Evolutionary conservation across 2,329 filamentous ascomycete genomes (phyloP), one percentile per base, ranked within the genome.

Genomic region (Aspergillus tamarii): DNA sequence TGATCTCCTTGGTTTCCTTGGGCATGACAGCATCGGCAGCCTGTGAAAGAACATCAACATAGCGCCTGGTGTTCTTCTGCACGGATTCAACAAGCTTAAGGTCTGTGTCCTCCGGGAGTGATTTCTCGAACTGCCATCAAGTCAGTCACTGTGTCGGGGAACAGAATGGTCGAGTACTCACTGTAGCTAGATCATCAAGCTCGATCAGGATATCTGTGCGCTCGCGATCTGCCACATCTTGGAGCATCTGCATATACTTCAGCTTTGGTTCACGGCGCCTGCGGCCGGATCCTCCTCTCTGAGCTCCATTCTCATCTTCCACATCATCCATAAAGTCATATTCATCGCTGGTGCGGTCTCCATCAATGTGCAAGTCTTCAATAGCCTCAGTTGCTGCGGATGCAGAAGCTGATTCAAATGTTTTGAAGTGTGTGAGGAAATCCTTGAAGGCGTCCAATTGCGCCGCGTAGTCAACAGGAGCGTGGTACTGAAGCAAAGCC

Each of bases 311-410:
- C 64, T 83, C 82, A 59, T 88, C 87, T 66, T 92, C 89, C 66
- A 88, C 87, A 71, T 94, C 91, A 76, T 96, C 92, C 88, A 96
- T 93, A 75, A 96, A 92, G 73, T 97, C 93, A 77, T 97, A 92
- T 73, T 97, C 93, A 73, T 97, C 94, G 78, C 90, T 93, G 48
- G 92, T 85, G 70, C 91, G 91, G 80, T 96, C 91, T 74, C 93
- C 94, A 77, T 93, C 91, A 68, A 99, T 91, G 74, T 91, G 91
- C 72, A 99, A 88, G 69, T 90, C 89, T 70, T 92, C 89, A 55
- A 99, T 86, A 52, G 93, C 93, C 76, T 94, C 90, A 45, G 92
- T 89, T 69, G 96, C 88, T 64, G 90, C 84, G 19, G 84, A 80
- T 63, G 82, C 87, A 85, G 86, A 78, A 84, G 88, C 62, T 83